Conservation (phyloP, 768 basidiomycete genomes). For the Amanita jacksonii region DNA sequence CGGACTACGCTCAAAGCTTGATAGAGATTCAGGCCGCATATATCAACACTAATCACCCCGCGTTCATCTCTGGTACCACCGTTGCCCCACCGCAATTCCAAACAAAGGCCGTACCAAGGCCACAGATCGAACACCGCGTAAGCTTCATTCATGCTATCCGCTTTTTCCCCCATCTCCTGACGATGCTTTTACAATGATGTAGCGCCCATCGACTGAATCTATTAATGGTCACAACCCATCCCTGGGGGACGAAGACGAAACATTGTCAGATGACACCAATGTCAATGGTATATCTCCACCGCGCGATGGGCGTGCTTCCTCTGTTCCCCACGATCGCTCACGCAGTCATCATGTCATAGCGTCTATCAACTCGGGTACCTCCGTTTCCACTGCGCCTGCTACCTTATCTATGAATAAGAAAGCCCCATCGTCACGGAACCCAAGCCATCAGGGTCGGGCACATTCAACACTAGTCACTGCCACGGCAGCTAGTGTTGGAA, state of each 20-base stretch:
- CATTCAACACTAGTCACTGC: constrained; percentile 20
- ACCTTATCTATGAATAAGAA: constrained; percentile 19
- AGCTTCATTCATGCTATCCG: constrained; percentile 17
- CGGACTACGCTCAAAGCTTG: constrained; percentile 91
- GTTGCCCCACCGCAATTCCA: constrained; percentile 41
- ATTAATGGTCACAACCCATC: constrained; percentile 39
- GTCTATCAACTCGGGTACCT: constrained; percentile 25
- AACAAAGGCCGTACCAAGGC: constrained; percentile 27
- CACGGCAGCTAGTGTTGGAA: neutral
- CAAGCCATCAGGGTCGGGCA: constrained; percentile 15
- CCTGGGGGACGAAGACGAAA: constrained; percentile 47
- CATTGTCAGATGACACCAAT: constrained; percentile 44
- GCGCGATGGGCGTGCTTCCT: constrained; percentile 60
- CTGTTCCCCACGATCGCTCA: constrained; percentile 66
- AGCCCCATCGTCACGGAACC: constrained; percentile 15
- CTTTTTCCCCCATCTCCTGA: constrained; percentile 11
- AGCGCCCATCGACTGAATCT: constrained; percentile 62
- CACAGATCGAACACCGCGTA: constrained; percentile 43
- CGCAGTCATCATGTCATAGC: constrained; percentile 22
- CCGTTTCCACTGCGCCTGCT: constrained; percentile 1
- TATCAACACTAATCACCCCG: constrained; percentile 98
- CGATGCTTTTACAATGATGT: constrained; percentile 11
- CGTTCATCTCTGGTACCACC: constrained; percentile 79
- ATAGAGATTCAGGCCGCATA: constrained; percentile 98
- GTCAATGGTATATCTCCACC: constrained; percentile 44